phyloP scores from a whole-genome alignment of 2,329 filamentous ascomycete species.

The Sporothrix dimorphospora region DNA sequence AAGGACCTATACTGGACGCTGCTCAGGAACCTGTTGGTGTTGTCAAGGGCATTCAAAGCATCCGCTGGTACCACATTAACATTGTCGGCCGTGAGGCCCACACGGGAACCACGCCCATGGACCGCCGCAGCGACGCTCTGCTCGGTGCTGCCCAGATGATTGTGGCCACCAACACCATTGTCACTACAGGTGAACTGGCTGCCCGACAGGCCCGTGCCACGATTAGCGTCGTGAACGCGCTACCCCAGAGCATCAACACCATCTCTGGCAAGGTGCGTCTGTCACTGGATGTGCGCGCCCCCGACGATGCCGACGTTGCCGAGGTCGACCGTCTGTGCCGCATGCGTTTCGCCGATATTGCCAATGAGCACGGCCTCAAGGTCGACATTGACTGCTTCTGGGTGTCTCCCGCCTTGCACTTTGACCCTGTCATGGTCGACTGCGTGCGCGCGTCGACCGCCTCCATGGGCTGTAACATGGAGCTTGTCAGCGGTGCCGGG shows the following conservation, averaged over 20 bases:
- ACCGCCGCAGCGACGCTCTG: constrained; percentile 40
- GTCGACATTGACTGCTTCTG: constrained; percentile 31
- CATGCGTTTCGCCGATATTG: constrained; percentile 27
- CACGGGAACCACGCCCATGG: constrained; percentile 70
- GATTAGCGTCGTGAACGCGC: constrained; percentile 67
- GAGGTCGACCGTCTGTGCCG: constrained; percentile 51
- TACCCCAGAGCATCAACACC: constrained; percentile 73
- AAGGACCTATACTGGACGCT: constrained; percentile 74
- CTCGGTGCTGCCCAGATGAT: constrained; percentile 64
- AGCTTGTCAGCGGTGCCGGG: constrained; percentile 45
- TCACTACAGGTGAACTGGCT: constrained; percentile 46
- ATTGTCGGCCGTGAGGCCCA: constrained; percentile 70
- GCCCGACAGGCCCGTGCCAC: constrained; percentile 65
- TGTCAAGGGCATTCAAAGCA: constrained; percentile 74
- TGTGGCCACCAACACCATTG: constrained; percentile 64
- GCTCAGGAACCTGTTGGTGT: constrained; percentile 66
- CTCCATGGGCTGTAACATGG: constrained; percentile 20
- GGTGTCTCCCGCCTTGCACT: constrained; percentile 31
- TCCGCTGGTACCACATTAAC: constrained; percentile 71
- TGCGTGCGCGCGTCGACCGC: constrained; percentile 29
- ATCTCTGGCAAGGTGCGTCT: constrained; percentile 70
- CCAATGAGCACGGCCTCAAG: constrained; percentile 23
- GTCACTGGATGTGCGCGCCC: constrained; percentile 67
- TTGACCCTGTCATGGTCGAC: constrained; percentile 33
- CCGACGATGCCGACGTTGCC: constrained; percentile 58